Conservation (phyloP, 805 yeast species). For the Maudiozyma turicensis region DNA sequence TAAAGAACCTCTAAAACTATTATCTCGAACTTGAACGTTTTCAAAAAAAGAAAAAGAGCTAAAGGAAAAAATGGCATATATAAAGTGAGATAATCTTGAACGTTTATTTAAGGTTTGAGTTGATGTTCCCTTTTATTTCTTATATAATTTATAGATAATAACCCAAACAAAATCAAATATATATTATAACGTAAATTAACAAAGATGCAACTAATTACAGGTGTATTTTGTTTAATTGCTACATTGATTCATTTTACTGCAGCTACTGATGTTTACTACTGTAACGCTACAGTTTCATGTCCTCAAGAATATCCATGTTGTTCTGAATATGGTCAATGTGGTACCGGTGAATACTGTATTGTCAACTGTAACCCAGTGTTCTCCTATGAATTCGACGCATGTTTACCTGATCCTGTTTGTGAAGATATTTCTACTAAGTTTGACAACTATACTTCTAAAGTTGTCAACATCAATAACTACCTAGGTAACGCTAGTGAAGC, state of each 20-base stretch:
- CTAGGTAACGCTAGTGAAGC: slow-evolving; percentile 61
- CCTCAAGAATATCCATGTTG: slow-evolving; percentile 84
- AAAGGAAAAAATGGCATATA: neutral
- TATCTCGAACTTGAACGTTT: too few species aligned
- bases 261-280: slow-evolving; percentile 23
- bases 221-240: neutral
- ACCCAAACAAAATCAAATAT: neutral
- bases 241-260: slow-evolving; percentile 2
- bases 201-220: neutral
- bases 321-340: slow-evolving; percentile 70
- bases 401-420: slow-evolving; percentile 84
- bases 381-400: slow-evolving; percentile 52
- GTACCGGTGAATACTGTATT: slow-evolving; percentile 62
- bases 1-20: too few species aligned
- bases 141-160: neutral
- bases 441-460: slow-evolving; percentile 25
- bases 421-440: slow-evolving; percentile 37
- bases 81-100: neutral
- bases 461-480: slow-evolving; percentile 34
- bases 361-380: slow-evolving; percentile 80
- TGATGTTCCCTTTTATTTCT: neutral
- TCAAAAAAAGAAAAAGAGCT: neutral
- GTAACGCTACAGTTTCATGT: slow-evolving; percentile 50
- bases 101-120: neutral
- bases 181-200: neutral